Base-by-base conservation (phyloP, 306 rosid genomes). In the Gynostemma pentaphyllum region DNA sequence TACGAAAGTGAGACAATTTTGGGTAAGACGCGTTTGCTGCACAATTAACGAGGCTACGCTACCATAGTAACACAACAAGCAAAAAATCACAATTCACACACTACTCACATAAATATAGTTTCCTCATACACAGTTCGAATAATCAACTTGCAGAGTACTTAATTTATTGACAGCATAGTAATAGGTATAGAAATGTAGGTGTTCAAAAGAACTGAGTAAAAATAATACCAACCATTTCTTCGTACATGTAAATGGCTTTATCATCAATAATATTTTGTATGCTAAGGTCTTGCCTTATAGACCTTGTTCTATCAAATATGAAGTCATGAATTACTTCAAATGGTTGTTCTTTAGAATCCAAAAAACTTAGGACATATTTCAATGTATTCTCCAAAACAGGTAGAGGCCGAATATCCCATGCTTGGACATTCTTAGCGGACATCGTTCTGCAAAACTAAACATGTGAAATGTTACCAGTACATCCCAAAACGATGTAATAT, bases 391-490 rank as follows among this genome's bases (percentile, higher is more conserved):
- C 96, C 78, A 92, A 78, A 30, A 88, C 81, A 32, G 76, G 76
- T 28, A 84, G 87, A 37, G 96, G 87, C 60, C 98, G 92, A 56
- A 91, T 70, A 82, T 86, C 94, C 29, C 87, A 86, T 67, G 89
- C 66, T 56, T 80, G 85, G 60, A 76, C 76, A 76, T 76, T 48
- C 73, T 69, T 88, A 65, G 70, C 48, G 12, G 87, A 77, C 71
- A 86, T 77, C 30, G 96, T 84, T 82, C 98, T 92, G 92, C 87
- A 92, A 74, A 92, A 92, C 97, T 91, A 74, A 54, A 27, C 62
- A 70, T 49, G 53, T 63, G n/a, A 75, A 32, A 40, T 57, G 60
- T 45, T 65, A 73, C 37, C 37, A 42, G 26, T 47, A 11, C 32
- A 59, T 40, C 18, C 52, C 7, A 64, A 72, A 2, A 18, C 19